phyloP scores from a whole-genome alignment of 495 filamentous ascomycete species.

The Neurospora pannonica region DNA sequence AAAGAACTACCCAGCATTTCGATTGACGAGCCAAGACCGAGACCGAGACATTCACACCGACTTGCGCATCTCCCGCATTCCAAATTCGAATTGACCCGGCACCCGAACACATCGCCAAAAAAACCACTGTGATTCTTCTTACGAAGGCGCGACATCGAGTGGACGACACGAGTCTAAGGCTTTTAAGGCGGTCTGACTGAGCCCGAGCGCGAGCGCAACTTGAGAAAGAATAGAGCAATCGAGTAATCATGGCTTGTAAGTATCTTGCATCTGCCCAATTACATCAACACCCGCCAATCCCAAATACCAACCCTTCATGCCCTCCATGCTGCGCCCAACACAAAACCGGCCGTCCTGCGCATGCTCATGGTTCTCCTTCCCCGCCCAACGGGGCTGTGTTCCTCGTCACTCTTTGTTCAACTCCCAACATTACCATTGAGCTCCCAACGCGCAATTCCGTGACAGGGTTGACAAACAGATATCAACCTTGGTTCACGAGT shows the following conservation, averaged over 20 bases:
- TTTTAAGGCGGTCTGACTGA: background rate
- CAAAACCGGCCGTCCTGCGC: background rate
- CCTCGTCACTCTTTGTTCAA: background rate
- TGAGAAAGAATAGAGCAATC: background rate
- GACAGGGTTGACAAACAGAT: background rate
- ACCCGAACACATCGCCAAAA: background rate
- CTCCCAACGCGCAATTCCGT: background rate
- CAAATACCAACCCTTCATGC: background rate
- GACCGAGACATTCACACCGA: background rate
- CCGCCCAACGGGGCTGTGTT: background rate
- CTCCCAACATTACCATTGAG: background rate
- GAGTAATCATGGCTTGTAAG: background rate
- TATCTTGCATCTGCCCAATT: background rate
- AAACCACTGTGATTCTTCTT: background rate
- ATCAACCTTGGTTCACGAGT: background rate
- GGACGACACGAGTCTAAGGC: background rate
- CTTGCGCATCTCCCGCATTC: background rate
- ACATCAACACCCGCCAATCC: background rate
- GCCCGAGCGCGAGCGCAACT: background rate
- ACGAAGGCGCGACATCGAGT: background rate
- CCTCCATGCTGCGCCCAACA: background rate
- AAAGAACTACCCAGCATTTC: background rate
- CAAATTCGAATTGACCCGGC: background rate
- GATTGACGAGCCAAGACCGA: background rate
- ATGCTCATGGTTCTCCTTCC: background rate